Base-by-base conservation (phyloP, 768 basidiomycete genomes). In the Austroboletus festivus region DNA sequence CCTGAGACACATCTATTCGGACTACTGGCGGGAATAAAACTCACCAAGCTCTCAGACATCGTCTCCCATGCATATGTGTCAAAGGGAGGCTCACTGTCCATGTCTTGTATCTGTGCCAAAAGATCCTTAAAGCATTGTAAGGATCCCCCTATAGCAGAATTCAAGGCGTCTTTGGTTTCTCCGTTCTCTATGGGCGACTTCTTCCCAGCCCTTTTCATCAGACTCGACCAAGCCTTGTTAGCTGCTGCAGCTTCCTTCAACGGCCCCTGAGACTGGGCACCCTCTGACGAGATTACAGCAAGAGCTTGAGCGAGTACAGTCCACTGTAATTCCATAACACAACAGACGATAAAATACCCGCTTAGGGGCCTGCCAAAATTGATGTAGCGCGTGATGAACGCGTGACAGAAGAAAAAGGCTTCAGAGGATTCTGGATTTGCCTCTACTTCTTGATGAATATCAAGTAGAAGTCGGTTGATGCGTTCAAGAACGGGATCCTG, bases 31-130 rank as follows among this genome's bases (percentile, higher is more conserved):
- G 11, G 45, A 47, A 21, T 42, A 19, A 38, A 34, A 67, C 80
- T 41, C 56, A 90, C 91, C 76, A 93, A 66, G 55, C 86, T 87
- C 62, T 93, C 91, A 10, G 91, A 89, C 83, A 93, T 85, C 0
- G 91, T 93, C 62, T 93, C 91, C 85, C 86, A 93, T 44, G 88
- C 83, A 67, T 92, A 93, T n/a, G 86, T 89, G 62, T 93, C 91
- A 28, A 85, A 58, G 0, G 85, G 77, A 12, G 88, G 90, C 50
- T 89, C 86, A 4, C 73, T 71, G 13, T 91, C 89, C 81, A 93
- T 83, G 52, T 86, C 87, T 60, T 89, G 81, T 43, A 93, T 85
- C 62, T 92, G 90, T 5, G 76, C 69, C 30, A 89, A 73, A 31
- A 93, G 75, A 53, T 91, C 88, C 9, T 78, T 79, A 61, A 91